Evolutionary conservation across 1,139 yeast genomes (phyloP).

Genomic region (Debaryomyces nepalensis): DNA sequence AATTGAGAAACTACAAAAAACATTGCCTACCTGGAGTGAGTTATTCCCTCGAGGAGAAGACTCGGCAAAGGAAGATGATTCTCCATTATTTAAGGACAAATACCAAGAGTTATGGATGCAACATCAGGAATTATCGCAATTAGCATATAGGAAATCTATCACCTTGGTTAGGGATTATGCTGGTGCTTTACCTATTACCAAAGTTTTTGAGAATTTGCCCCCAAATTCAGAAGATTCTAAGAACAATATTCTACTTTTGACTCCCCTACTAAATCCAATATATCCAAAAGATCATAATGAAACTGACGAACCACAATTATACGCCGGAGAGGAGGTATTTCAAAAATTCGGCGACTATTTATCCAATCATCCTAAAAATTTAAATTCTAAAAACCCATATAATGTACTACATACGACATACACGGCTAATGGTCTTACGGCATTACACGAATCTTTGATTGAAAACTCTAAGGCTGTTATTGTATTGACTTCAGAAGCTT

Average conservation of each 20-base stretch:
- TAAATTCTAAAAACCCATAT: constrained; percentile 32
- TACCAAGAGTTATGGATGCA: constrained; percentile 42
- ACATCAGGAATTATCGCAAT: constrained; percentile 50
- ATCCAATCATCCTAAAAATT: constrained; percentile 38
- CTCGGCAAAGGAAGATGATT: constrained; percentile 32
- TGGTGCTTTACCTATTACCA: constrained; percentile 55
- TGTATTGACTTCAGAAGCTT: constrained; percentile 65
- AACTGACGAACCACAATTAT: constrained; percentile 27
- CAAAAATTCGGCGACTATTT: constrained; percentile 51
- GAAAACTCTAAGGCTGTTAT: constrained; percentile 61
- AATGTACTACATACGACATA: constrained; percentile 65
- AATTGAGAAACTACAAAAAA: constrained; percentile 48
- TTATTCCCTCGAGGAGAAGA: constrained; percentile 45
- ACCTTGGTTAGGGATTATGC: constrained; percentile 62
- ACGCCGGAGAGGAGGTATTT: constrained; percentile 63
- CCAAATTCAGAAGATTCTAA: constrained; percentile 21
- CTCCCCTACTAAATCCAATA: constrained; percentile 57
- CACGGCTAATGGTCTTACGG: constrained; percentile 67
- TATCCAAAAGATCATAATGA: constrained; percentile 26
- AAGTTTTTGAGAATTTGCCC: constrained; percentile 31
- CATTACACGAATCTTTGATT: constrained; percentile 60
- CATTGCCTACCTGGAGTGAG: constrained; percentile 53
- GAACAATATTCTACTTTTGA: constrained; percentile 52
- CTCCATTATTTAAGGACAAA: constrained; percentile 30
- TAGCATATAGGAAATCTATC: constrained; percentile 58